Conservation (phyloP, 2,329 filamentous ascomycete genomes). For the Xylaria sp. region DNA sequence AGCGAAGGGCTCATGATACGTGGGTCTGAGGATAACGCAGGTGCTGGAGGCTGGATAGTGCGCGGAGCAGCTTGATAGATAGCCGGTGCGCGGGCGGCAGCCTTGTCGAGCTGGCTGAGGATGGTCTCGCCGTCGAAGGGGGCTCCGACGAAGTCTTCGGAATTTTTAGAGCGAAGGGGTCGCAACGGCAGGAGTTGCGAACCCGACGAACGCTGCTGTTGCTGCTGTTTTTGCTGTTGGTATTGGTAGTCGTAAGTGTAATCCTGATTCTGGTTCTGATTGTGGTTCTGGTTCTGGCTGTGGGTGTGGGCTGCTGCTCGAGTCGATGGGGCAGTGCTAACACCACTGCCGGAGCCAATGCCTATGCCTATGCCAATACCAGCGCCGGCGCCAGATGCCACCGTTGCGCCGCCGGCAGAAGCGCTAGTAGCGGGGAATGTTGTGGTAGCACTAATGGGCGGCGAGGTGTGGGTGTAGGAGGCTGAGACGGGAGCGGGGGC, state of each 20-base stretch:
- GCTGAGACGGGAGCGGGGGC: conserved; percentile 34
- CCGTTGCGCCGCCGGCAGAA: conserved; percentile 28
- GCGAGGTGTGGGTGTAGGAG: conserved; percentile 22
- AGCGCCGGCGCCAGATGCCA: conserved; percentile 33
- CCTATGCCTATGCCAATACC: conserved; percentile 32
- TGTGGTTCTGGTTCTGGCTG: background rate
- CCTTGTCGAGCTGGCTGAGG: conserved; percentile 66
- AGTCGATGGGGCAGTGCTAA: conserved; percentile 33
- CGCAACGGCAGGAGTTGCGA: conserved; percentile 49
- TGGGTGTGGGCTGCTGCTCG: conserved; percentile 15
- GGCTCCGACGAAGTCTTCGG: conserved; percentile 71
- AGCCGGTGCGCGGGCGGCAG: conserved; percentile 54
- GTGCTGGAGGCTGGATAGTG: conserved; percentile 45
- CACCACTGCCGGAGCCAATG: conserved; percentile 28
- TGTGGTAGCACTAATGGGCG: conserved; percentile 35
- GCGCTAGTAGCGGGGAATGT: conserved; percentile 39
- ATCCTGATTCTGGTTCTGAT: conserved; percentile 1
- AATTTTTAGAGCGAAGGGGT: conserved; percentile 56
- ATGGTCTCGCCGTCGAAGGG: conserved; percentile 73
- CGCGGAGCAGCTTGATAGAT: conserved; percentile 48
- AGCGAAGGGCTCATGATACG: conserved; percentile 65
- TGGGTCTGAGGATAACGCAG: conserved; percentile 59
- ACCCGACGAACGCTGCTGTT: conserved; percentile 49
- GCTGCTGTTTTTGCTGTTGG: conserved; percentile 19
- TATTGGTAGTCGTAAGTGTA: conserved; percentile 16